Conservation (phyloP, 331 rosid species). For the Malus hybrid region DNA sequence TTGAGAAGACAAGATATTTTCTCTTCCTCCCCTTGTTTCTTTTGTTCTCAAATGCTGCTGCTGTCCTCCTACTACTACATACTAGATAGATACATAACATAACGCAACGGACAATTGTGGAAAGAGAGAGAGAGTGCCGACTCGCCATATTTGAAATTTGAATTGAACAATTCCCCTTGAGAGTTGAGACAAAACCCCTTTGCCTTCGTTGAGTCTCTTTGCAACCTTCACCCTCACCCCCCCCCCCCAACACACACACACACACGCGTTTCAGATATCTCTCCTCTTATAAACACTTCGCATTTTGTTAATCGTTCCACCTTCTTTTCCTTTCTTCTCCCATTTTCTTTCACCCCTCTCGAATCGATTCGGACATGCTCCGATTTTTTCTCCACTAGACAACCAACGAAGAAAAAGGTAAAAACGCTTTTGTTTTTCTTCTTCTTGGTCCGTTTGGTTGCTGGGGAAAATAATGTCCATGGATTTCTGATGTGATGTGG, state of each 20-base stretch:
- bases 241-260: no score
- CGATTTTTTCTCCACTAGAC: not conserved
- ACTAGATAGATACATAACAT: no score
- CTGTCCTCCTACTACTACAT: no score
- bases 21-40: not conserved
- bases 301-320: no score
- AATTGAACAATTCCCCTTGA: constrained; percentile 5
- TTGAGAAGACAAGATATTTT: no score
- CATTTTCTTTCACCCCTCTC: not conserved
- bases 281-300: not conserved
- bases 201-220: not conserved
- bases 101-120: no score
- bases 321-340: no score
- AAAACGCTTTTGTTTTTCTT: no score
- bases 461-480: not conserved
- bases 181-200: no score
- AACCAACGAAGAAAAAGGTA: not conserved
- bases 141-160: not conserved
- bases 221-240: not conserved
- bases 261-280: not conserved
- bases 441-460: not conserved
- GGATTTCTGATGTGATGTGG: not conserved
- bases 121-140: not conserved
- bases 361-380: not conserved
- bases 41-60: not conserved